Conservation (phyloP, 192 early-diverging fungal species). For the Obelidium mucronatum region DNA sequence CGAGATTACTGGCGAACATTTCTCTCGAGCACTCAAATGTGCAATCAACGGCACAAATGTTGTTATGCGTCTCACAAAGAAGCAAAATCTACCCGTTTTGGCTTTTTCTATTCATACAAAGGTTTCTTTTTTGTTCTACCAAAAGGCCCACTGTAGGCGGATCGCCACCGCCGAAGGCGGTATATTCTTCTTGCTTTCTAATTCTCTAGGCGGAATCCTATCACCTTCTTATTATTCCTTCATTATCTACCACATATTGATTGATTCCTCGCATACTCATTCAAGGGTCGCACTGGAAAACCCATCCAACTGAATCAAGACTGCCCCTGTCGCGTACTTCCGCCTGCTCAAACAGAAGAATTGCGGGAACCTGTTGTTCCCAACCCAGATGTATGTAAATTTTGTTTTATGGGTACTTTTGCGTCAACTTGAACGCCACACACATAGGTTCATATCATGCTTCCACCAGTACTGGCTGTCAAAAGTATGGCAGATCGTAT, state of each 20-base stretch:
- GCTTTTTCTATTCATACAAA: conserved; percentile 56
- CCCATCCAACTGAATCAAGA: conserved; percentile 59
- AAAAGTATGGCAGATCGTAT: conserved; percentile 72
- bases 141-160: too few species aligned
- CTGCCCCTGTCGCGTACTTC: conserved; percentile 65
- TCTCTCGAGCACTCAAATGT: conserved; percentile 70
- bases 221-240: too few species aligned
- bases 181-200: too few species aligned
- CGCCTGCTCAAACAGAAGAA: conserved; percentile 58
- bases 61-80: conserved; percentile 71
- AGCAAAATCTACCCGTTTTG: conserved; percentile 59
- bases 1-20: conserved; percentile 69
- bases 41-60: conserved; percentile 61
- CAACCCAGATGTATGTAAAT: conserved; percentile 18
- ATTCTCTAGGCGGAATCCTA: too few species aligned
- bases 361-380: conserved; percentile 59
- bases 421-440: background rate
- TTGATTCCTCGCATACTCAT: conserved; percentile 6
- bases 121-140: conserved; percentile 16
- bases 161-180: too few species aligned
- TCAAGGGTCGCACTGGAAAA: conserved; percentile 54
- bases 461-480: conserved; percentile 74
- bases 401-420: background rate
- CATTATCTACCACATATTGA: too few species aligned
- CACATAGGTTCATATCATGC: conserved; percentile 74